Conservation (phyloP, 805 yeast genomes). For the Spathaspora girioi region DNA sequence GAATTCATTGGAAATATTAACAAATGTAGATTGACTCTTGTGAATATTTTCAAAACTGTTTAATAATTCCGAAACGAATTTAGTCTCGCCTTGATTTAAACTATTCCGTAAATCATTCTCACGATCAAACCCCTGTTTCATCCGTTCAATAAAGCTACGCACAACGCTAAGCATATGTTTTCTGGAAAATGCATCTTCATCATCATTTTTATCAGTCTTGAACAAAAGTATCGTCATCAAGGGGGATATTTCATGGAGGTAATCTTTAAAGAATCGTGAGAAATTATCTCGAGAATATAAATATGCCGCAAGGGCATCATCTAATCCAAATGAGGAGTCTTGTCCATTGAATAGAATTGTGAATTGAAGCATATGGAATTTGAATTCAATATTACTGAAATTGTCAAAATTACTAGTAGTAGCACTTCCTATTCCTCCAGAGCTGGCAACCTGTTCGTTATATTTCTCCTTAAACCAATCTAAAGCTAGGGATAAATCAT, state of each 20-base stretch:
- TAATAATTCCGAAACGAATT: slow-evolving; percentile 30
- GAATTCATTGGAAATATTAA: slow-evolving; percentile 35
- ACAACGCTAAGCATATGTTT: slow-evolving; percentile 16
- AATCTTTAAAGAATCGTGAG: slow-evolving; percentile 26
- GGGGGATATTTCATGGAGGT: slow-evolving; percentile 31
- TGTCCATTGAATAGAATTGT: slow-evolving; percentile 24
- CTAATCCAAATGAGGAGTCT: slow-evolving; percentile 11
- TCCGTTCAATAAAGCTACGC: slow-evolving; percentile 18
- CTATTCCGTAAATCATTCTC: slow-evolving; percentile 13
- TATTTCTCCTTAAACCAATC: slow-evolving; percentile 28
- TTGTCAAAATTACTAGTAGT: slow-evolving; percentile 1
- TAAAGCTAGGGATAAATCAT: slow-evolving; percentile 29
- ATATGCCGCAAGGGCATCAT: slow-evolving; percentile 30
- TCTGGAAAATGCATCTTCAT: slow-evolving; percentile 13
- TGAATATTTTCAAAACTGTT: slow-evolving; percentile 27
- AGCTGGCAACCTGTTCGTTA: slow-evolving; percentile 11
- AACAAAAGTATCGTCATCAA: slow-evolving; percentile 29
- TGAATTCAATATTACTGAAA: slow-evolving; percentile 23
- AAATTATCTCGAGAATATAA: slow-evolving; percentile 36
- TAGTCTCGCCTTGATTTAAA: slow-evolving; percentile 14
- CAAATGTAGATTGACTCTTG: slow-evolving; percentile 26
- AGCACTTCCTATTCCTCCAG: background rate
- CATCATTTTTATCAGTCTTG: slow-evolving; percentile 6
- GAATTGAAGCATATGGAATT: slow-evolving; percentile 39
- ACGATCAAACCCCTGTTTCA: slow-evolving; percentile 20